These are phyloP conservation scores for Gossypium aridum DNA, from an alignment of 441 rosid species.

Conservation along the genomic window DNA sequence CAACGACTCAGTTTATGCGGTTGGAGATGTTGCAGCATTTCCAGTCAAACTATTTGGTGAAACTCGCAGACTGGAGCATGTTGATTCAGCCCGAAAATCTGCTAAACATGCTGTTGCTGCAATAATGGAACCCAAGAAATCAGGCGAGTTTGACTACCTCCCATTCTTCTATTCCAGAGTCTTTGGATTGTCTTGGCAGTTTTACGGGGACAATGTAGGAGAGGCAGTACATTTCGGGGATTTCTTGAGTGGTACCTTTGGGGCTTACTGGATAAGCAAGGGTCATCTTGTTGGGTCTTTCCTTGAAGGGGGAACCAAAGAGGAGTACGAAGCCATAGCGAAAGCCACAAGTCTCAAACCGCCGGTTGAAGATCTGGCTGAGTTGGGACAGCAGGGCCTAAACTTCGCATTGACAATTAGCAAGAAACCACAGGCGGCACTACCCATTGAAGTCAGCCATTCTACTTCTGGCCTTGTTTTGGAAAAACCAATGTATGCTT, in stretches of 20 bases:
- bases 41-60: constrained; percentile 78
- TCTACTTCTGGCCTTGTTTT: constrained; percentile 28
- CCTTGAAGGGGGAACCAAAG: constrained; percentile 90
- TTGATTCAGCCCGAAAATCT: constrained; percentile 78
- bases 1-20: constrained; percentile 75
- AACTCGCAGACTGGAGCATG: constrained; percentile 91
- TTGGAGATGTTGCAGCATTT: constrained; percentile 91
- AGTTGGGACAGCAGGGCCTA: constrained; percentile 59
- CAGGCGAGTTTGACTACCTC: constrained; percentile 65
- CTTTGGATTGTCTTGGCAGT: constrained; percentile 83
- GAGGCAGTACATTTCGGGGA: constrained; percentile 89
- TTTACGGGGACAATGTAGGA: constrained; percentile 76
- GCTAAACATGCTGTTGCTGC: constrained; percentile 74
- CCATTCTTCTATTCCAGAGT: constrained; percentile 94
- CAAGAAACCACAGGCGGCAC: constrained; percentile 22
- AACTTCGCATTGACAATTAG: constrained; percentile 52
- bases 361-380: constrained; percentile 39
- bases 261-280: constrained; percentile 83
- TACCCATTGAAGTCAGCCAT: constrained; percentile 14
- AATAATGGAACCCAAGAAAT: constrained; percentile 64
- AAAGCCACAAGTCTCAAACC: constrained; percentile 60
- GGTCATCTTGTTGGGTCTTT: constrained; percentile 83
- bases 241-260: constrained; percentile 51
- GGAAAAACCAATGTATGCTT: constrained; percentile 44
- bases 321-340: constrained; percentile 83